Evolutionary conservation across 2,329 filamentous ascomycete genomes (phyloP), one percentile per base, ranked within the genome.

Genomic region (Cytospora mali): DNA sequence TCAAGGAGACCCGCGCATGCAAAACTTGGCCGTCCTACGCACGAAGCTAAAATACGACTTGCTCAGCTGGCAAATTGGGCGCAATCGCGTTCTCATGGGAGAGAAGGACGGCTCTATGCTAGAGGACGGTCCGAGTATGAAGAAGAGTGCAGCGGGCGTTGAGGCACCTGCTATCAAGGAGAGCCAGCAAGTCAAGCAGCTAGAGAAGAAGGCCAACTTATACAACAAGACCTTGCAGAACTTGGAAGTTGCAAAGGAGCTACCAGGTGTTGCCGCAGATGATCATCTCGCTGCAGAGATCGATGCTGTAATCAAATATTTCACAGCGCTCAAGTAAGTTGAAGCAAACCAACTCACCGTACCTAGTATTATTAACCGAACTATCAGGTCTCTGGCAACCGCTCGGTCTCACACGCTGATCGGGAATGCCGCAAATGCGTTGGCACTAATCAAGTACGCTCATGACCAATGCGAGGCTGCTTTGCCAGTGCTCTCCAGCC

Each of bases 1-100:
- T 25, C 91, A 92, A 73, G 88, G 92, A 62, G 94, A 99, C 71
- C 79, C 86, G 39, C 87, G 92, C 62, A 93, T 99, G 88, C 95
- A 99, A 76, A 88, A 93, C 69, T 80, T 99, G 52, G 93, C 97
- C 68, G 90, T 99, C 63, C 96, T 93, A 4, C 89, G 91, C 65
- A 96, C 96, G 0, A 93, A 94, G 1, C 92, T 98, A 62, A 96
- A 95, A 75, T 98, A 96, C 74, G 91, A 92, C 68, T 87, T 97
- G 75, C 90, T 99, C 62, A 93, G 92, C 72, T 98, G 93, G 93
- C 86, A 95, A 74, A 91, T 98, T 67, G 94, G 94, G 28, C 88
- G 95, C 54, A 98, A 99, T 75, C 84, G 95, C 59, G 89, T 97
- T 0, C 79, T 99, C 66, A 91, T 92, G 57, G 93, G 94, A n/a